Evolutionary conservation across 768 basidiomycete species (phyloP).

Genomic region (Amanita subjunquillea): DNA sequence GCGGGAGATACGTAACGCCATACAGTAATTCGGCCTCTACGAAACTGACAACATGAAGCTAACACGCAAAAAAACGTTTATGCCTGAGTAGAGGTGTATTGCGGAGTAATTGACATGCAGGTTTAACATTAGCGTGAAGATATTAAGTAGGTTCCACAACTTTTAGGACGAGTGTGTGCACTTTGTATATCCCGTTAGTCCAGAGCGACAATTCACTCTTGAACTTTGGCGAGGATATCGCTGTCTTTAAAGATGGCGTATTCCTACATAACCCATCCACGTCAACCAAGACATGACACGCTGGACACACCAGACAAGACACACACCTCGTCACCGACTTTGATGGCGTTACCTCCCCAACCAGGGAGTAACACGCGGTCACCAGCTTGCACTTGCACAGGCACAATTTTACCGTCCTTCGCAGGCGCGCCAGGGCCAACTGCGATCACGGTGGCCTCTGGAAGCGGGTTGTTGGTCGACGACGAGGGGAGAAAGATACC

Average conservation of each 20-base stretch:
- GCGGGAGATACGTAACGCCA: no score
- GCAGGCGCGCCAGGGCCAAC: conserved; percentile 91
- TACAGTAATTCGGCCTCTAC: no score
- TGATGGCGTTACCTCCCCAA: conserved; percentile 94
- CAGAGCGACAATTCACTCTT: conserved; percentile 50
- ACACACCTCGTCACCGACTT: conserved; percentile 92
- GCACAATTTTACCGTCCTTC: conserved; percentile 71
- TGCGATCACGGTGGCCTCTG: conserved; percentile 94
- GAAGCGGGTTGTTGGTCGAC: conserved; percentile 72
- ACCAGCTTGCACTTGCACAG: conserved; percentile 73
- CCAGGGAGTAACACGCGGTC: conserved; percentile 91
- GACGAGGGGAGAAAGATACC: conserved; percentile 96
- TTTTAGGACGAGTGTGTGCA: neutral
- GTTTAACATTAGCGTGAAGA: neutral
- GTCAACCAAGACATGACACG: neutral
- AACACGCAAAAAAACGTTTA: no score
- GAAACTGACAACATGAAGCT: no score
- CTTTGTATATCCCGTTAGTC: neutral
- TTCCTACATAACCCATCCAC: conserved; percentile 43
- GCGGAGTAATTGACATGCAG: no score
- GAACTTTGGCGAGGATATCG: conserved; percentile 94
- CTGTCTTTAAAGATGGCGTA: conserved; percentile 90
- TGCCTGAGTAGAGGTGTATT: neutral
- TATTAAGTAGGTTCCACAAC: neutral
- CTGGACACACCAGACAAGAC: neutral